phyloP scores from a whole-genome alignment of 2,329 filamentous ascomycete species.

The Diaporthe citriasiana region DNA sequence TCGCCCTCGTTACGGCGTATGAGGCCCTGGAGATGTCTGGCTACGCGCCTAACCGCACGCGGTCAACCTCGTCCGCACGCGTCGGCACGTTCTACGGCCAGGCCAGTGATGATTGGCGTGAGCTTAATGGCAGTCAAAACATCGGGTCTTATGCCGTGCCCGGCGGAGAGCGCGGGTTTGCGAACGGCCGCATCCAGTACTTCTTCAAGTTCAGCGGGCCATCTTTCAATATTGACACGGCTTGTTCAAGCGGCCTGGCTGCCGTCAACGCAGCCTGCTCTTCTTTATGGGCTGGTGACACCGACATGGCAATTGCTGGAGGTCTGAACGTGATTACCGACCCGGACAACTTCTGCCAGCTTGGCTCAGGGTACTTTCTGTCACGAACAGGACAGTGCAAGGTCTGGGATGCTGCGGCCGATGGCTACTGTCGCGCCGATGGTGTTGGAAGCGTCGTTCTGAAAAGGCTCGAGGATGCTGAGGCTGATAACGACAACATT shows the following conservation, averaged over 20 bases:
- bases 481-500: too few species aligned
- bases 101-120: conserved; percentile 67
- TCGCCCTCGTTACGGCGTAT: conserved; percentile 1
- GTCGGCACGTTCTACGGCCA: conserved; percentile 76
- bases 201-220: conserved; percentile 53
- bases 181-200: conserved; percentile 54
- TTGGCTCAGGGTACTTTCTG: conserved; percentile 76
- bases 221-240: conserved; percentile 54
- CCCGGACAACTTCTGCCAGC: conserved; percentile 74
- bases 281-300: conserved; percentile 74
- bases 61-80: conserved; percentile 55
- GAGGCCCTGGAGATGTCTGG: not conserved
- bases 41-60: conserved; percentile 40
- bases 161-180: conserved; percentile 49
- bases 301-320: conserved; percentile 75
- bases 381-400: conserved; percentile 57
- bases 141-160: conserved; percentile 43
- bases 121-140: conserved; percentile 67
- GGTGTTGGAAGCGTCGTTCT: too few species aligned
- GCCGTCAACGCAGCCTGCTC: conserved; percentile 68
- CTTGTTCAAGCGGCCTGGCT: conserved; percentile 54
- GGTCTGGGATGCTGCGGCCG: conserved; percentile 75
- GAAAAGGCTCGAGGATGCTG: too few species aligned
- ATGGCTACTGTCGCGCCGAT: conserved; percentile 65
- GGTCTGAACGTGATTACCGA: conserved; percentile 76